Evolutionary conservation across 495 filamentous ascomycete species (phyloP), one percentile per base, ranked within the genome.

Genomic region (Halenospora varia): DNA sequence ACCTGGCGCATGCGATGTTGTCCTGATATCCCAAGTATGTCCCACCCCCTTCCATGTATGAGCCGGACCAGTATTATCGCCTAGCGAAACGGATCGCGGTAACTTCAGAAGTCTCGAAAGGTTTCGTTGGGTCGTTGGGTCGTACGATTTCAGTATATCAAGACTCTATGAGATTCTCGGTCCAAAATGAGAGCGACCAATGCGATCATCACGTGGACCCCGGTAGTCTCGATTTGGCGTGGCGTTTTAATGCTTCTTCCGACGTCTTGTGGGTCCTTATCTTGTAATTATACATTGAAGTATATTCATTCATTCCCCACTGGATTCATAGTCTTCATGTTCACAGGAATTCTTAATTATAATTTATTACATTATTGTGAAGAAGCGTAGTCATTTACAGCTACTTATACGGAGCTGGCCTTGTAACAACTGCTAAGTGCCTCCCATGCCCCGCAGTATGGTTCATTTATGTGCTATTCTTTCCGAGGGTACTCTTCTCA

Each of bases 401-500:
- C n/a, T n/a, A n/a, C n/a, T n/a, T n/a, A n/a, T n/a, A n/a, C n/a
- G n/a, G n/a, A n/a, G n/a, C n/a, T n/a, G n/a, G n/a, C n/a, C n/a
- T n/a, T n/a, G n/a, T n/a, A n/a, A n/a, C n/a, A n/a, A n/a, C n/a
- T n/a, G n/a, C n/a, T n/a, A n/a, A n/a, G n/a, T n/a, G n/a, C n/a
- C n/a, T n/a, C n/a, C n/a, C n/a, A n/a, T n/a, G n/a, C n/a, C n/a
- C n/a, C n/a, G n/a, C n/a, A n/a, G n/a, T n/a, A n/a, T n/a, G n/a
- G n/a, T n/a, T n/a, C n/a, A n/a, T 53, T 22, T 40, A 39, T 15
- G 19, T 10, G 10, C 41, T 57, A 25, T 68, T 74, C 63, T 70
- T 78, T 44, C 75, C 83, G 71, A 94, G 90, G 15, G 75, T 77
- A 46, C 73, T 74, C 63, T 81, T 87, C 76, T 92, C 90, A 60